Base-by-base conservation (phyloP, 1,284 basidiomycete genomes). In the Sanghuangporus baumii region DNA sequence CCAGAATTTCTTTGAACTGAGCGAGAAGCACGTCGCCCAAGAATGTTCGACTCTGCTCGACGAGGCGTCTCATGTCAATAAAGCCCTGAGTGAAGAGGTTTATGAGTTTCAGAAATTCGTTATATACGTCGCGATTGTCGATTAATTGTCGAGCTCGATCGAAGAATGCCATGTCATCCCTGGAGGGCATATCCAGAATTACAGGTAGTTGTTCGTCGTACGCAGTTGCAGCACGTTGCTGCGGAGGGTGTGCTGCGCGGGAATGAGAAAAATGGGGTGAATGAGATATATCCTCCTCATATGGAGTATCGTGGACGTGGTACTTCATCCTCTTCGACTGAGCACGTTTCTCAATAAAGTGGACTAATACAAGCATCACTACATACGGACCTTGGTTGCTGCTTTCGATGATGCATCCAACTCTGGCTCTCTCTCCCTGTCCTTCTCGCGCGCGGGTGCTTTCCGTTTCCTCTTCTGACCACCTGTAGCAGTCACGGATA, bases 81-180 rank as follows among this genome's bases (percentile, higher is more conserved):
- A 93, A 88, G 62, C 96, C 94, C 72, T 98, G 94, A 1, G 94
- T 92, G 74, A 96, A 99, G 1, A 98, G 81, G 73, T 98, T 98
- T 71, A 98, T 85, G 62, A 98, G 80, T 74, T 96, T 98, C 67
- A 99, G 79, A 77, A 99, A 98, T 75, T 98, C 96, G 73, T 96
- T 91, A 78, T 97, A 98, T 3, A 89, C 89, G 59, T 94, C 87
- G 46, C 93, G 87, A 72, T 91, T 93, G 69, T 96, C 94, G 64
- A 98, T 81, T 52, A 85, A 83, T 65, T 90, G 90, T 74, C 94
- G 95, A 69, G 97, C 93, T 48, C 91, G 89, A 69, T 97, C 94
- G 71, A 99, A 98, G 78, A 98, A 98, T 59, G 90, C 88, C 0
- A 87, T 83, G 65, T 96, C 93, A 63, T 96, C 90, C 20, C 79